Percentiles rank a stretch among this genome's conserved stretches.
Evolutionary conservation across 2,329 filamentous ascomycete genomes (phyloP).

Genomic region (Lecanoromycetidae sp.): DNA sequence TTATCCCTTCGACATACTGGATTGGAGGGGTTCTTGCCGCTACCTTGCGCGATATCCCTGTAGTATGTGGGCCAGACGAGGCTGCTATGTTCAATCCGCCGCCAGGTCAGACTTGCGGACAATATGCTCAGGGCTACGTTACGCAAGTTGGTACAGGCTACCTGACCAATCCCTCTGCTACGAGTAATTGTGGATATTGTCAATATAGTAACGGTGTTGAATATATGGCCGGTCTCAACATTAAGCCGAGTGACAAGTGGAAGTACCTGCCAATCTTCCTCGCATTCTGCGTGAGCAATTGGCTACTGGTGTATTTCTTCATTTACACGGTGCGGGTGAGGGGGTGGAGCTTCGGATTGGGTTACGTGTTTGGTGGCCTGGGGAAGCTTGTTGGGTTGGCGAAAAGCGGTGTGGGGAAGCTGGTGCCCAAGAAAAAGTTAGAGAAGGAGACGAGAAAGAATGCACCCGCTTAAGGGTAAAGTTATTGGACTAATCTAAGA

Average conservation of each 20-base stretch:
- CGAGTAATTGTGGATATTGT: conserved; percentile 55
- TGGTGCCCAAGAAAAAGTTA: not conserved
- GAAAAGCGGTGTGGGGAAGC: not conserved
- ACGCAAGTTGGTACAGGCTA: conserved; percentile 42
- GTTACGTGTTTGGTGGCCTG: conserved; percentile 39
- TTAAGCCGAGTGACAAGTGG: conserved; percentile 53
- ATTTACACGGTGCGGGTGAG: conserved; percentile 60
- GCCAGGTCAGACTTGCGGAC: conserved; percentile 48
- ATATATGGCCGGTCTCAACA: conserved; percentile 50
- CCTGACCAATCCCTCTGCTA: conserved; percentile 49
- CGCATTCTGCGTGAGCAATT: conserved; percentile 58
- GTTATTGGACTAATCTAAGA: too few species aligned
- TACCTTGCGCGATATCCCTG: conserved; percentile 41
- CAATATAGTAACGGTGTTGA: conserved; percentile 53
- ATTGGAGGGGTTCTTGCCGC: conserved; percentile 57
- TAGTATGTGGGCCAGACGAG: conserved; percentile 45
- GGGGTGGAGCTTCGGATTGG: conserved; percentile 59
- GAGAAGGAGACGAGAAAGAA: not conserved
- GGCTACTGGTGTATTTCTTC: conserved; percentile 63
- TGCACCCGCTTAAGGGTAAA: too few species aligned
- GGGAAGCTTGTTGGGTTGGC: conserved; percentile 8
- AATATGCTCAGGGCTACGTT: conserved; percentile 53
- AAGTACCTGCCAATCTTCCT: conserved; percentile 60
- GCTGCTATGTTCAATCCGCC: conserved; percentile 55
- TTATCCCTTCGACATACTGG: conserved; percentile 60